phyloP scores from a whole-genome alignment of 805 yeast genomes.

The Nakazawaea ambrosiae region DNA sequence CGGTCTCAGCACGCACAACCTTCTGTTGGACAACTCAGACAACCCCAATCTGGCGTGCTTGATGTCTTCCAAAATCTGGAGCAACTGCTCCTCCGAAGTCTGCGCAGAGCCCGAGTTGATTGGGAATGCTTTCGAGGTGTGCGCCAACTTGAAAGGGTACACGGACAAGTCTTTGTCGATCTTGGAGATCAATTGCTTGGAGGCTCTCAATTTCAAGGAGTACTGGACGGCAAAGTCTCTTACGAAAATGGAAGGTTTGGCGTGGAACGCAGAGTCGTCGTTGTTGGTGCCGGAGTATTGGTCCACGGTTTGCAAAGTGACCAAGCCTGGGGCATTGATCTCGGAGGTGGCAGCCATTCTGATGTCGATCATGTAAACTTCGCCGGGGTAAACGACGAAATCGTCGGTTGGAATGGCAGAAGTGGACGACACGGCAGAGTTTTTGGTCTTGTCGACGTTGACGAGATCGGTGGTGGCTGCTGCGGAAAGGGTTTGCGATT shows the following conservation, averaged over 20 bases:
- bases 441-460: slow-evolving; percentile 28
- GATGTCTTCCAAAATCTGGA: slow-evolving; percentile 44
- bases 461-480: slow-evolving; percentile 30
- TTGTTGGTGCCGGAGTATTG: slow-evolving; percentile 57
- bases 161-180: slow-evolving; percentile 76
- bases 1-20: slow-evolving; percentile 67
- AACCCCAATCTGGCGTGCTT: slow-evolving; percentile 67
- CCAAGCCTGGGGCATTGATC: slow-evolving; percentile 51
- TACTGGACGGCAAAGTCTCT: slow-evolving; percentile 78
- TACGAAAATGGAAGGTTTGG: slow-evolving; percentile 66
- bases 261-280: slow-evolving; percentile 40
- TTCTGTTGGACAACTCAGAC: slow-evolving; percentile 73
- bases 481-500: slow-evolving; percentile 24
- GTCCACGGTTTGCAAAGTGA: slow-evolving; percentile 63
- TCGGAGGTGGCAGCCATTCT: slow-evolving; percentile 64
- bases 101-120: slow-evolving; percentile 31
- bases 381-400: slow-evolving; percentile 69
- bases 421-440: slow-evolving; percentile 23
- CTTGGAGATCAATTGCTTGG: slow-evolving; percentile 62
- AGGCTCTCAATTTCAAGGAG: slow-evolving; percentile 64
- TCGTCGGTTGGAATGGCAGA: slow-evolving; percentile 75
- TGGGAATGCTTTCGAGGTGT: slow-evolving; percentile 60
- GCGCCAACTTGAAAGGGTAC: slow-evolving; percentile 83
- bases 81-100: slow-evolving; percentile 32
- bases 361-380: slow-evolving; percentile 80